These are phyloP conservation scores for Hygrocybe punicea DNA, from an alignment of 768 basidiomycete genomes.

Conservation along the genomic window DNA sequence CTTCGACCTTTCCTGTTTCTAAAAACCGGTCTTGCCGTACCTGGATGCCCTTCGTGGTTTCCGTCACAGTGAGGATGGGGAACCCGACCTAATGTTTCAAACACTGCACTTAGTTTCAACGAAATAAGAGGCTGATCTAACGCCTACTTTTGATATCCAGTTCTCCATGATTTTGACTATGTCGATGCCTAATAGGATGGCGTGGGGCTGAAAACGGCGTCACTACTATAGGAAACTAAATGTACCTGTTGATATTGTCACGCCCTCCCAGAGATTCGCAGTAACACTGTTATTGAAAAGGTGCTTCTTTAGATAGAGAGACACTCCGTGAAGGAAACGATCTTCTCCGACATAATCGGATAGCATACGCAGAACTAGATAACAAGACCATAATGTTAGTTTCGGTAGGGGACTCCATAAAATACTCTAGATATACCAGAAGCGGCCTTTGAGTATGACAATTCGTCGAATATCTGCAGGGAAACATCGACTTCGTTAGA, in stretches of 20 bases:
- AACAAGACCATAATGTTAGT: background rate
- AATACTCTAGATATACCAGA: conserved; percentile 46
- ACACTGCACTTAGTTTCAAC: background rate
- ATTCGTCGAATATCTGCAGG: conserved; percentile 79
- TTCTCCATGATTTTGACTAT: conserved; percentile 81
- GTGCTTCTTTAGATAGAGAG: conserved; percentile 86
- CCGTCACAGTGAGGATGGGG: conserved; percentile 85
- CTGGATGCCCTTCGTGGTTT: conserved; percentile 64
- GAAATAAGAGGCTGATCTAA: background rate
- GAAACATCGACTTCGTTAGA: background rate
- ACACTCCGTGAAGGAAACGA: conserved; percentile 81
- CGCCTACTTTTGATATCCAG: conserved; percentile 79
- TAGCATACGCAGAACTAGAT: conserved; percentile 86
- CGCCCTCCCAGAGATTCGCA: conserved; percentile 83
- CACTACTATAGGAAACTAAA: background rate
- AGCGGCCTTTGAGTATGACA: conserved; percentile 84
- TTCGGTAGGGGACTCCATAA: background rate
- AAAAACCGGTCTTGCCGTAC: conserved; percentile 92
- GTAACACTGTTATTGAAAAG: conserved; percentile 84
- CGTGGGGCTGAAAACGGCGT: background rate
- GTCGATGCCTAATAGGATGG: conserved; percentile 47
- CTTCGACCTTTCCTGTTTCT: conserved; percentile 72
- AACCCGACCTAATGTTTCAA: conserved; percentile 63
- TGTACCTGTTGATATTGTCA: conserved; percentile 64
- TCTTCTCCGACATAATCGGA: conserved; percentile 86